Evolutionary conservation across 805 yeast genomes (phyloP), one percentile per base, ranked within the genome.

Genomic region (Ogataea naganishii): DNA sequence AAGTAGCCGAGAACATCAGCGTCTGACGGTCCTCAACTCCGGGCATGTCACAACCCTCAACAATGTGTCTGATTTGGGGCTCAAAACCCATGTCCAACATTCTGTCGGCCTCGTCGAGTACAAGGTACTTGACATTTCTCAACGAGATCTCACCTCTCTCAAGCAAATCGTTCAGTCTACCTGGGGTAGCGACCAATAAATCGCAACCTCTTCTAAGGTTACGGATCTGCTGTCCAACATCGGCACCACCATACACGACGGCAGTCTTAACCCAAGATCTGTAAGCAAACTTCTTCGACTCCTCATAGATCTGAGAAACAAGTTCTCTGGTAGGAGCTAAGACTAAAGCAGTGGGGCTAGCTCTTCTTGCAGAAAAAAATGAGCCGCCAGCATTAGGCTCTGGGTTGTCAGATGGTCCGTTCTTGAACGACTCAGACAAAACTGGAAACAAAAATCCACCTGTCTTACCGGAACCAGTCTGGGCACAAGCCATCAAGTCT

Each of bases 81-180:
- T 92, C 98, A 68, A 92, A 92, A 74, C 98, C 98, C 97, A 92
- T 92, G 76, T 92, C 98, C 66, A 92, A 78, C 98, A 92, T 92
- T 71, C 98, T 84, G 66, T 92, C 98, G 54, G 98, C 98, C 72
- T 89, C 98, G 64, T 89, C 98, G 46, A 92, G 72, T 31, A 92
- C 96, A 58, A 92, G 74, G 63, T 84, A 92, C 60, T 82, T 85
- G 63, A 89, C 85, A 63, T 83, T 85, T 43, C 75, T 70, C 53
- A 92, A 71, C 26, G 96, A 86, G 47, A 92, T 83, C 50, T 76
- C 69, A 53, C 96, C 96, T 69, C 96, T 83, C 66, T 88, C 96
- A 44, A 92, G 66, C 62, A 92, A 70, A 65, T 92, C 98, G 54
- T 79, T 88, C 57, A 92, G 72, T 72, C 99, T 89, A 71, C 99